phyloP scores from a whole-genome alignment of 495 filamentous ascomycete species.

The Halenospora varia region DNA sequence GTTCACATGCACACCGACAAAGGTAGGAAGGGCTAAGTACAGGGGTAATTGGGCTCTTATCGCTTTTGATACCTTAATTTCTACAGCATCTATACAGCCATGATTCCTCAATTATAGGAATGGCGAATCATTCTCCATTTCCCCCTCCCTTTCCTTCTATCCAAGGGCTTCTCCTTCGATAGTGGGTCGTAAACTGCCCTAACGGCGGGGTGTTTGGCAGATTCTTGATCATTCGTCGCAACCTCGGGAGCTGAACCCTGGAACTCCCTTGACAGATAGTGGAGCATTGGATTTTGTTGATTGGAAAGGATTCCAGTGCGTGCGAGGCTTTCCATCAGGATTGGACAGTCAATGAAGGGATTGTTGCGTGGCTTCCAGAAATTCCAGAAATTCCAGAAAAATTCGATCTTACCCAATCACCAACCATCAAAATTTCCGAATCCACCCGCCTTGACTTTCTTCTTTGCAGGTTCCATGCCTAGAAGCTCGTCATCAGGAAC shows the following conservation, averaged over 20 bases:
- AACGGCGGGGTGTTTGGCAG: background rate
- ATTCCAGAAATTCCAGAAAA: background rate
- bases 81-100: background rate
- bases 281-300: too few relatives aligned
- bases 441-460: slow-evolving; percentile 76
- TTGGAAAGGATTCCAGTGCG: too few relatives aligned
- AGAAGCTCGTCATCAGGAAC: slow-evolving; percentile 54
- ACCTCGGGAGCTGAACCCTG: too few relatives aligned
- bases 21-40: background rate
- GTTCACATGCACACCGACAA: background rate
- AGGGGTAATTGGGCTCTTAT: background rate
- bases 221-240: background rate
- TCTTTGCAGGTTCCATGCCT: slow-evolving; percentile 65
- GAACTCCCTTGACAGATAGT: too few relatives aligned
- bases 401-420: slow-evolving; percentile 37
- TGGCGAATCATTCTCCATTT: background rate
- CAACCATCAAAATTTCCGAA: slow-evolving; percentile 93
- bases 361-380: too few relatives aligned
- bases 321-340: too few relatives aligned
- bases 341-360: too few relatives aligned
- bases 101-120: background rate
- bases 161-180: background rate
- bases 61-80: background rate
- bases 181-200: background rate
- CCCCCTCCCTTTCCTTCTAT: background rate